Evolutionary conservation across 2,329 filamentous ascomycete genomes (phyloP).

Genomic region (Paraphaeosphaeria minitans): DNA sequence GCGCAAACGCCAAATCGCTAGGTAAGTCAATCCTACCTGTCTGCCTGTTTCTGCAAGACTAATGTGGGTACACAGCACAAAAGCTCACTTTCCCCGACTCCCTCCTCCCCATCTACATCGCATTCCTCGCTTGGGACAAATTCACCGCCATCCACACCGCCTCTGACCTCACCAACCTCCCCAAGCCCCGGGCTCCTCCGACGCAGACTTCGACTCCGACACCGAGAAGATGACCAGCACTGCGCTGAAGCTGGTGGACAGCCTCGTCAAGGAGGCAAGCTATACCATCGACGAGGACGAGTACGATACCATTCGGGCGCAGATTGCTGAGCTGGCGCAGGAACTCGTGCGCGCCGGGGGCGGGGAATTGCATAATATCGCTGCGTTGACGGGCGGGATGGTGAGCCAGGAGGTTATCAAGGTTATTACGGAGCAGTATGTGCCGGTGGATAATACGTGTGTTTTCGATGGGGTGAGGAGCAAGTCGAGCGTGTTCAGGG

Average conservation of each 20-base stretch:
- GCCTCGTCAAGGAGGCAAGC: conserved; percentile 50
- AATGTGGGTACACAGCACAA: conserved; percentile 32
- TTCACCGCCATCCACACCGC: conserved; percentile 50
- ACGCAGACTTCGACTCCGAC: conserved; percentile 41
- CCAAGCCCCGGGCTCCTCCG: conserved; percentile 45
- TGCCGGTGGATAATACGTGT: conserved; percentile 67
- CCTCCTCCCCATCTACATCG: conserved; percentile 55
- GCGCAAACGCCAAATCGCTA: conserved; percentile 57
- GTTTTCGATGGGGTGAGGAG: conserved; percentile 66
- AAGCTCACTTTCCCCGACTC: conserved; percentile 52
- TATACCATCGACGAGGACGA: conserved; percentile 50
- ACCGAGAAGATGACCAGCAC: conserved; percentile 50
- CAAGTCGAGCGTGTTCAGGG: conserved; percentile 58
- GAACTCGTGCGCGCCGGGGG: conserved; percentile 73
- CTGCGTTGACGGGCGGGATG: conserved; percentile 85
- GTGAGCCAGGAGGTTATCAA: conserved; percentile 98
- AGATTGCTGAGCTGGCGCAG: conserved; percentile 44
- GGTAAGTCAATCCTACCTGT: conserved; percentile 50
- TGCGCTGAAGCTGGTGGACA: conserved; percentile 49
- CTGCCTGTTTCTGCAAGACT: conserved; percentile 1
- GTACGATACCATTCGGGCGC: conserved; percentile 44
- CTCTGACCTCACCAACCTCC: conserved; percentile 39
- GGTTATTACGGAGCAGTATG: conserved; percentile 71
- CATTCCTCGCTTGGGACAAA: conserved; percentile 58
- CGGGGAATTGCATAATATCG: conserved; percentile 90